Conservation (phyloP, 2,329 filamentous ascomycete genomes). For the Cryphonectria nitschkei region DNA sequence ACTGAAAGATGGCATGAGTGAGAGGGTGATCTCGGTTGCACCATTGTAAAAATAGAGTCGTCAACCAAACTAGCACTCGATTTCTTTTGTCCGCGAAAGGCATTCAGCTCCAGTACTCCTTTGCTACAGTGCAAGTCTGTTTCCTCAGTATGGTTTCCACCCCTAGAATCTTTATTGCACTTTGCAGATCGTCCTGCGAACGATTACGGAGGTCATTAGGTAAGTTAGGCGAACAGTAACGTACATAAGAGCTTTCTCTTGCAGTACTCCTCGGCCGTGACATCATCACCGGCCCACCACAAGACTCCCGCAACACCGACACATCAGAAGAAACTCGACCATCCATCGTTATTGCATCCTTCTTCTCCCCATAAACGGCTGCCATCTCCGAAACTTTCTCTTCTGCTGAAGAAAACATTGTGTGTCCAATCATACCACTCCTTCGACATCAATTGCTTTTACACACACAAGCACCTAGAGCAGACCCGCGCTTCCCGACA, state of each 20-base stretch:
- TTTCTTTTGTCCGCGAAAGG: slow-evolving; percentile 58
- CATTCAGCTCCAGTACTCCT: background rate
- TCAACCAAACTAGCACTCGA: slow-evolving; percentile 65
- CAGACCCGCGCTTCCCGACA: background rate
- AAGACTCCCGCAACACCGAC: background rate
- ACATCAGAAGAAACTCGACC: background rate
- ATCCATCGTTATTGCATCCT: background rate
- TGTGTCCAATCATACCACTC: background rate
- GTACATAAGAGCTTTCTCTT: background rate
- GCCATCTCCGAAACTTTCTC: background rate
- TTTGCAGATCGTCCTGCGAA: no score
- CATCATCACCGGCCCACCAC: slow-evolving; percentile 24
- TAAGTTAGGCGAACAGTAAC: background rate
- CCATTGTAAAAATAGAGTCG: slow-evolving; percentile 66
- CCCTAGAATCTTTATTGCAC: background rate
- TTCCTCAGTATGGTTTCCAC: background rate
- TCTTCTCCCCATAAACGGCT: no score
- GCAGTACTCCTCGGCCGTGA: slow-evolving; percentile 17
- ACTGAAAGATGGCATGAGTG: slow-evolving; percentile 50
- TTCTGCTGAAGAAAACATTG: background rate
- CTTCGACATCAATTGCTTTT: background rate
- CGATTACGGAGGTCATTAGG: background rate
- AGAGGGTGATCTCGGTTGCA: slow-evolving; percentile 51
- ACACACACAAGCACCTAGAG: background rate
- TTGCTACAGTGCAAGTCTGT: no score